Percentiles rank a stretch among this genome's conserved stretches.
Evolutionary conservation across 257 asterid genomes (phyloP).

Genomic region (Jacaranda copaia): DNA sequence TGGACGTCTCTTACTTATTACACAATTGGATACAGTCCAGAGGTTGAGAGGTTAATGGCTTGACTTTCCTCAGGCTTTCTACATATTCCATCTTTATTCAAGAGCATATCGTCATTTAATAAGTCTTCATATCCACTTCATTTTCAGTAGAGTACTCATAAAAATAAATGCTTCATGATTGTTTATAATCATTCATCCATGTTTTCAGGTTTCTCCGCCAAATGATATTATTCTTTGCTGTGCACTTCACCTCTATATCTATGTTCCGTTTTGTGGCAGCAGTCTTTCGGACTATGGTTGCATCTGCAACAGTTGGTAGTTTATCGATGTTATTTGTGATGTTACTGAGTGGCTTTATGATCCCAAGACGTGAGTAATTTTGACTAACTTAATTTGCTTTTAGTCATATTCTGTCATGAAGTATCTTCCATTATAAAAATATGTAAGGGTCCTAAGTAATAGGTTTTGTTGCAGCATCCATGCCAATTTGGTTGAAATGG

Average conservation of each 20-base stretch:
- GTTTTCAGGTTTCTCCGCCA: constrained; percentile 39
- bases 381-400: background rate
- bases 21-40: constrained; percentile 48
- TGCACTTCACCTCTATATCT: constrained; percentile 40
- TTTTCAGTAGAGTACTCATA: background rate
- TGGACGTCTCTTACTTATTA: constrained; percentile 50
- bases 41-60: constrained; percentile 38
- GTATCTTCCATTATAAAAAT: background rate
- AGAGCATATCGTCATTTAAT: background rate
- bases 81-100: background rate
- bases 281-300: constrained; percentile 23
- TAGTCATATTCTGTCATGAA: background rate
- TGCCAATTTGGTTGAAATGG: constrained; percentile 42
- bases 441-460: background rate
- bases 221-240: constrained; percentile 29
- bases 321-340: constrained; percentile 23
- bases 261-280: constrained; percentile 44
- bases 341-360: constrained; percentile 38
- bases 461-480: constrained; percentile 38
- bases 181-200: background rate
- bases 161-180: background rate
- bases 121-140: background rate
- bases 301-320: constrained; percentile 31
- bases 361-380: constrained; percentile 36
- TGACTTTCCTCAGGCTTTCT: background rate